Conservation (phyloP, 768 basidiomycete genomes). For the Roridomyces roridus region DNA sequence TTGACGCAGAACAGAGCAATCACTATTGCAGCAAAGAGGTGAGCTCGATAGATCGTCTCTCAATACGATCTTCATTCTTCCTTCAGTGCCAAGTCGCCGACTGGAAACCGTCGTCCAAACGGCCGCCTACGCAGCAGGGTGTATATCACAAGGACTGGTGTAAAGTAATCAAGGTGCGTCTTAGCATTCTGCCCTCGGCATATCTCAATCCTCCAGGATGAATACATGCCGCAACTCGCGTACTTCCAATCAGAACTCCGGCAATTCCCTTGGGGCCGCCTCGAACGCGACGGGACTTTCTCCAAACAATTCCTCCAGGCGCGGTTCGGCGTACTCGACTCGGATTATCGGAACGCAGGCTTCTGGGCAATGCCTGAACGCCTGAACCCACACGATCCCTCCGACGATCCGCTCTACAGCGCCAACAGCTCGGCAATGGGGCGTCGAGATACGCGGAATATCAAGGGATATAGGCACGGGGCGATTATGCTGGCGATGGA, state of each 20-base stretch:
- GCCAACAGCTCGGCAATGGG: conserved; percentile 1
- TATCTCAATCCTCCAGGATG: too few relatives aligned
- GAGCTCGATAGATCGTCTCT: too few relatives aligned
- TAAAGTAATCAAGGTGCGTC: conserved; percentile 35
- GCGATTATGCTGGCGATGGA: conserved; percentile 33
- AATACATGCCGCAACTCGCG: conserved; percentile 43
- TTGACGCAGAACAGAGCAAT: conserved; percentile 3
- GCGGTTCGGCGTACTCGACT: conserved; percentile 41
- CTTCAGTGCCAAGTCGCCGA: conserved; percentile 43
- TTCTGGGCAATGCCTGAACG: conserved; percentile 44
- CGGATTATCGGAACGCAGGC: conserved; percentile 34
- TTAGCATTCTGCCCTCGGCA: conserved; percentile 14
- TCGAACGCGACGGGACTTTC: conserved; percentile 49
- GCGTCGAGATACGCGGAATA: neutral
- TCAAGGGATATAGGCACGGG: conserved; percentile 38
- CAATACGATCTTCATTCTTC: too few relatives aligned
- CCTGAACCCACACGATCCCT: conserved; percentile 31
- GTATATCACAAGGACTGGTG: conserved; percentile 39
- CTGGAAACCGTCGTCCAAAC: conserved; percentile 36
- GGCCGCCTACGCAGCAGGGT: conserved; percentile 25
- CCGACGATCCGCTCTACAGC: neutral
- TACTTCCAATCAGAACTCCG: conserved; percentile 38
- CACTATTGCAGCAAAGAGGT: conserved; percentile 19
- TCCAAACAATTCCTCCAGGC: conserved; percentile 39
- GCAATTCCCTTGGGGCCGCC: conserved; percentile 48